Base-by-base conservation (phyloP, 2,329 filamentous ascomycete species). In the Nemania abortiva region DNA sequence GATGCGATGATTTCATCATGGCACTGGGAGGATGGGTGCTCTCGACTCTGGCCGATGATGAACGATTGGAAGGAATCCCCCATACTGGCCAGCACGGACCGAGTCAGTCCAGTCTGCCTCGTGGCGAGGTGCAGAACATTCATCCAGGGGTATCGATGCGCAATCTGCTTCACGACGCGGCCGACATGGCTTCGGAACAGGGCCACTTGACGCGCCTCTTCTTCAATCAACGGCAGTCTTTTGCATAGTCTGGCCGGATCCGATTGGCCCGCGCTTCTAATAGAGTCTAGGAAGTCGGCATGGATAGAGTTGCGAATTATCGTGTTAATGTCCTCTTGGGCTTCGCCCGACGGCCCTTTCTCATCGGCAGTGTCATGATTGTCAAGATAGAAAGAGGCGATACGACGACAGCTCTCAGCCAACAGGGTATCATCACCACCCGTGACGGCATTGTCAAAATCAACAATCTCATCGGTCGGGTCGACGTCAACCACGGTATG, bases 141-240 rank as follows among this genome's bases (percentile, higher is more conserved):
- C 81, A 84, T 82, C 3, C 73, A 74, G 0, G 82, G 78, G 50
- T 81, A 81, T 11, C 78, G 77, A 73, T 84, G 82, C 0, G 74
- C 68, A 7, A 84, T 79, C 71, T 84, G 82, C 55, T 74, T 71
- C 9, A 78, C 70, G 11, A 83, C 73, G 1, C 77, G 75, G 6
- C 76, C 70, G 4, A 83, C 31, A 27, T 83, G 80, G 1, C 66
- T 63, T 42, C 80, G 77, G 69, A 82, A 81, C 0, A 62, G 65
- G 4, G 73, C 59, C 1, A 80, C 66, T 5, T 78, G 72, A 7
- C 76, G 76, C 1, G 79, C 78, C 47, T 82, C 77, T 2, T 78
- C 72, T 1, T 80, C 67, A 1, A 81, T 62, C 0, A 76, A 62
- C 0, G 74, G 63, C 1, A 83, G 68, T 4, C 70, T 55, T 27